Percentiles rank a stretch among this genome's conserved stretches.
These are phyloP conservation scores for Elongisporangium senticosum DNA, from an alignment of 352 stramenopile genomes.

Conservation along the genomic window DNA sequence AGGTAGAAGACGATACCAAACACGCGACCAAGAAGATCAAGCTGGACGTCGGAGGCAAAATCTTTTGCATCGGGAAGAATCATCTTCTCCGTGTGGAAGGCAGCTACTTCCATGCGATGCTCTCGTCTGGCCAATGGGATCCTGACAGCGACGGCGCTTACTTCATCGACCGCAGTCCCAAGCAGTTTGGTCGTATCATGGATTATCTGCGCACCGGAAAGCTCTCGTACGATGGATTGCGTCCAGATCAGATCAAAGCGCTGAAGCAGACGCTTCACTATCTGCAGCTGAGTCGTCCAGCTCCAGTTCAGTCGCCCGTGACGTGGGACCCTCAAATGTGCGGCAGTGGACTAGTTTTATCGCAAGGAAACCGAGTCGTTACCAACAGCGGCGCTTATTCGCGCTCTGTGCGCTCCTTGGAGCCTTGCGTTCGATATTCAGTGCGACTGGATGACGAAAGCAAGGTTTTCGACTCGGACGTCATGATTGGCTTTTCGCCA, in stretches of 20 bases:
- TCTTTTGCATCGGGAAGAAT: conserved; percentile 11
- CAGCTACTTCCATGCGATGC: conserved; percentile 11
- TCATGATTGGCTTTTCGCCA: background rate
- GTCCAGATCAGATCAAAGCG: background rate
- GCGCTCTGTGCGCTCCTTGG: background rate
- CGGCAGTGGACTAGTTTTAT: background rate
- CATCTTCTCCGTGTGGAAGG: conserved; percentile 9
- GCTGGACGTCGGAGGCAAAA: conserved; percentile 11
- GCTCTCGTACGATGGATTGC: conserved; percentile 1
- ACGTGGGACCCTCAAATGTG: background rate
- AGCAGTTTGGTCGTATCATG: background rate
- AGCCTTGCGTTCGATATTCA: background rate
- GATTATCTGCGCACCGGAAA: conserved; percentile 1
- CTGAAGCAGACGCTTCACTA: background rate
- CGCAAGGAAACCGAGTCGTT: background rate
- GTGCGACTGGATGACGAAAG: background rate
- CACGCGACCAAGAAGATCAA: conserved; percentile 4
- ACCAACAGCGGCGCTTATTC: background rate
- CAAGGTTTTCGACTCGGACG: background rate
- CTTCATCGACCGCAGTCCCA: conserved; percentile 1
- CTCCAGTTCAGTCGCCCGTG: background rate
- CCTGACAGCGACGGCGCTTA: background rate
- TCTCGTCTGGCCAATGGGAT: background rate
- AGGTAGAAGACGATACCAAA: background rate
- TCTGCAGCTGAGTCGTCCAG: background rate